Base-by-base conservation (phyloP, 768 basidiomycete species). In the Russula ochroleuca region DNA sequence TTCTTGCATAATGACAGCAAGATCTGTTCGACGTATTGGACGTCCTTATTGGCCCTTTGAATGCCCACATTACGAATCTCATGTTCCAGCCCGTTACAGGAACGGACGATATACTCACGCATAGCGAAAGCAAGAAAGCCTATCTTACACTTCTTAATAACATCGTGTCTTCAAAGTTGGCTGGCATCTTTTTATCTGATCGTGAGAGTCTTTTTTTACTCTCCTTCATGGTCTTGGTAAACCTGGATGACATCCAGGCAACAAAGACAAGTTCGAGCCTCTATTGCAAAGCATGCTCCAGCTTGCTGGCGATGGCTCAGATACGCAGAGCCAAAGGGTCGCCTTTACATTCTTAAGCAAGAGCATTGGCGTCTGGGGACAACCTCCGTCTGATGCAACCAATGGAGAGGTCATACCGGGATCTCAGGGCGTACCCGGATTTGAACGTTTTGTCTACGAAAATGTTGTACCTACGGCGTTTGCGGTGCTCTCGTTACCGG, bases 381-480 rank as follows among this genome's bases (percentile, higher is more conserved):
- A 82, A 61, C 80, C 81, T 25, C 72, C 75, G 52, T 70, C 76
- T 0, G 69, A 72, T 25, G 75, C 70, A 59, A 70, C 65, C 47
- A 70, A 62, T 17, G 68, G 66, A 28, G 68, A 67, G 25, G 19
- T 48, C 23, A 63, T 68, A 13, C 59, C 69, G 1, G 56, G 58
- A 15, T 57, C 76, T 33, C 72, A 69, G 23, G 76, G 79, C 13
- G 75, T 98, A 49, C 93, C 94, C 13, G 95, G 96, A 0, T 98
- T 97, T 68, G 94, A 98, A 68, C 82, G 84, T 15, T 95, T 95
- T 72, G 83, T 96, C 35, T 98, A 98, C 70, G 89, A 94, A 65
- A 83, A 86, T 14, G 75, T 96, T 38, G 78, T 98, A 57, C 91
- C 93, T 13, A 77, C 85, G 2, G 88, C 87, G 25, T 97, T 99